Base-by-base conservation (phyloP, 495 filamentous ascomycete genomes). In the Podospora bellae-mahoneyi region DNA sequence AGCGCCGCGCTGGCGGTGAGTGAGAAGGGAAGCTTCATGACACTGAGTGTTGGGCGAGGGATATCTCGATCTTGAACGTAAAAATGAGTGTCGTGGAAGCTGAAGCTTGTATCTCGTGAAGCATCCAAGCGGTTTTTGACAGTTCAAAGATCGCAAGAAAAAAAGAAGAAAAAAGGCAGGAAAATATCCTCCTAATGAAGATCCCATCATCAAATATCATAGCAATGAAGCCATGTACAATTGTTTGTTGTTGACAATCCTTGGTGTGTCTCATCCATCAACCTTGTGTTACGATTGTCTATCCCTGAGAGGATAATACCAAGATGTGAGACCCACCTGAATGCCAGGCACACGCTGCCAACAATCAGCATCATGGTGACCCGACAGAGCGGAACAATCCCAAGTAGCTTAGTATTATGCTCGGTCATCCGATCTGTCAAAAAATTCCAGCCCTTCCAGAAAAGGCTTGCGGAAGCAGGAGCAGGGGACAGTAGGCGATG, bases 291-390 rank as follows among this genome's bases (percentile, higher is more conserved):
- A 58, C 9, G 19, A 58, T 58, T 61, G 59, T 61, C 7, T 61
- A 61, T 27, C 23, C 23, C 59, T 28, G 59, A 61, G 18, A 61
- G 59, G 27, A 61, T 27, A 61, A 61, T 61, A 7, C 59, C 32
- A 61, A 61, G 26, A 15, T 26, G 59, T 5, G 55, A 7, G 23
- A 20, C 16, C 55, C 55, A 58, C n/a, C 5, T 20, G 7, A 20
- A 58, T 58, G 55, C n/a, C n/a, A 30, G 20, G 20, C 26, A 6
- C 4, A 23, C 23, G 23, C 23, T 23, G 23, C 18, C 23, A 58
- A 58, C 56, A 58, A 58, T 27, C 56, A 58, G 19, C 13, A 20
- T 58, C 18, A 20, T 20, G n/a, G 56, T 3, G 59, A 61, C 16
- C 23, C 59, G 59, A 27, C 27, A 27, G 28, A 61, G 20, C 20